phyloP scores from a whole-genome alignment of 176 grass and related monocot genomes.

The Oryza punctata region DNA sequence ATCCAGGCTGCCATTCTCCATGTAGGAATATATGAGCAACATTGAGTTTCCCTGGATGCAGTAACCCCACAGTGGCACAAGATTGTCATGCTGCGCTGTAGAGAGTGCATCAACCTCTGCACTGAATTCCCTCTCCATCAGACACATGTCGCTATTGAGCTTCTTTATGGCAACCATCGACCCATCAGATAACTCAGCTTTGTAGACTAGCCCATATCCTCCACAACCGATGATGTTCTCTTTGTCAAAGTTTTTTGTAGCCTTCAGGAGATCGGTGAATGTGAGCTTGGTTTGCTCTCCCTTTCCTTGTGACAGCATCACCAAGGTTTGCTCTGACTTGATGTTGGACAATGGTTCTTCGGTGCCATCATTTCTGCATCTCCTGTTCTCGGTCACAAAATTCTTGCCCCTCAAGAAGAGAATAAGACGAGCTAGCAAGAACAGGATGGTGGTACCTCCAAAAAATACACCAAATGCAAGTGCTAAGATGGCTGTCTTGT shows the following conservation, averaged over 20 bases:
- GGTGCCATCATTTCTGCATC: neutral
- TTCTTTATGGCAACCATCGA: slow-evolving; percentile 61
- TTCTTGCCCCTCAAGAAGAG: neutral
- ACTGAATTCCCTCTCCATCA: slow-evolving; percentile 68
- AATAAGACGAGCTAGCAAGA: slow-evolving; percentile 37
- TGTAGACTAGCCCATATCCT: slow-evolving; percentile 78
- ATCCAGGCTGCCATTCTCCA: slow-evolving; percentile 86
- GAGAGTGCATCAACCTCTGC: slow-evolving; percentile 64
- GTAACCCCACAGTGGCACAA: slow-evolving; percentile 71
- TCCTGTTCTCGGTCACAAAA: slow-evolving; percentile 1
- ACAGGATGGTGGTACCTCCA: slow-evolving; percentile 32
- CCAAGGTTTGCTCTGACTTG: slow-evolving; percentile 30
- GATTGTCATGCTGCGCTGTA: slow-evolving; percentile 59
- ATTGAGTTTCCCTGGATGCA: slow-evolving; percentile 57
- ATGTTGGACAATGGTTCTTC: slow-evolving; percentile 10
- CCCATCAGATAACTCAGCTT: slow-evolving; percentile 49
- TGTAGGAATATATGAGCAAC: slow-evolving; percentile 73
- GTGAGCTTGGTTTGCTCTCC: slow-evolving; percentile 24
- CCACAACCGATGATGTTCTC: slow-evolving; percentile 69
- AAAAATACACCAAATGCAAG: slow-evolving; percentile 47
- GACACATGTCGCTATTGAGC: slow-evolving; percentile 52
- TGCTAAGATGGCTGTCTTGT: slow-evolving; percentile 4
- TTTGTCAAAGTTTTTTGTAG: slow-evolving; percentile 66
- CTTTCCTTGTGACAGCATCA: slow-evolving; percentile 19
- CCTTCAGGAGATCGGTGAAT: slow-evolving; percentile 57